Percentiles rank a stretch among this genome's conserved stretches.
Conservation (phyloP, 1,284 basidiomycete genomes). For the Tylopilus orsonianus region DNA sequence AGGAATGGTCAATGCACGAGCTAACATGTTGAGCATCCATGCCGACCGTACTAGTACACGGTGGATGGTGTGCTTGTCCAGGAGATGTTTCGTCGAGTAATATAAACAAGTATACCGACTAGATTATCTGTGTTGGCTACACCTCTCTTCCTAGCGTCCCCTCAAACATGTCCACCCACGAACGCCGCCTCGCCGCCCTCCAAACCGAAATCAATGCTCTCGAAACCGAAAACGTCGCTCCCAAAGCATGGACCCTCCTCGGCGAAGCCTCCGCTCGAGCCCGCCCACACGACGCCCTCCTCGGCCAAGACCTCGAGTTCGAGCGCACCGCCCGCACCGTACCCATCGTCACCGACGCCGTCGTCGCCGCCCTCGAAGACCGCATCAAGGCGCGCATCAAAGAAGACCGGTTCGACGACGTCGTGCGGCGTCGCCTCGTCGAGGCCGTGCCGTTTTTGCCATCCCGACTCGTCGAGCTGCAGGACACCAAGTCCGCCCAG, state of each 20-base stretch:
- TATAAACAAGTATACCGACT: too few relatives aligned
- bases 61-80: too few relatives aligned
- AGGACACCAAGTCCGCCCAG: constrained; percentile 85
- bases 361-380: constrained; percentile 82
- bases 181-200: constrained; percentile 61
- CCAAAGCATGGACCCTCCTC: constrained; percentile 87
- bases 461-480: constrained; percentile 85
- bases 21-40: too few relatives aligned
- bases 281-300: constrained; percentile 87
- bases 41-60: too few relatives aligned
- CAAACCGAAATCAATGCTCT: constrained; percentile 68
- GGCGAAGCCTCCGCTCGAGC: constrained; percentile 85
- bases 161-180: constrained; percentile 56
- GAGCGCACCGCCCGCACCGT: constrained; percentile 86
- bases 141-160: too few relatives aligned
- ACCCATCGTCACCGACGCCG: constrained; percentile 90
- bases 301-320: constrained; percentile 95
- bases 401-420: constrained; percentile 89
- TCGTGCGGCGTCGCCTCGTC: constrained; percentile 74
- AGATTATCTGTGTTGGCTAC: too few relatives aligned
- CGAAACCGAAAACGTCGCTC: constrained; percentile 69
- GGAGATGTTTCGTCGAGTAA: too few relatives aligned
- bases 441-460: constrained; percentile 85
- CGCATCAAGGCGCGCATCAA: constrained; percentile 90
- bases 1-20: too few relatives aligned